Conservation (phyloP, 345 rosid species). For the Cardiospermum halicacabum region DNA sequence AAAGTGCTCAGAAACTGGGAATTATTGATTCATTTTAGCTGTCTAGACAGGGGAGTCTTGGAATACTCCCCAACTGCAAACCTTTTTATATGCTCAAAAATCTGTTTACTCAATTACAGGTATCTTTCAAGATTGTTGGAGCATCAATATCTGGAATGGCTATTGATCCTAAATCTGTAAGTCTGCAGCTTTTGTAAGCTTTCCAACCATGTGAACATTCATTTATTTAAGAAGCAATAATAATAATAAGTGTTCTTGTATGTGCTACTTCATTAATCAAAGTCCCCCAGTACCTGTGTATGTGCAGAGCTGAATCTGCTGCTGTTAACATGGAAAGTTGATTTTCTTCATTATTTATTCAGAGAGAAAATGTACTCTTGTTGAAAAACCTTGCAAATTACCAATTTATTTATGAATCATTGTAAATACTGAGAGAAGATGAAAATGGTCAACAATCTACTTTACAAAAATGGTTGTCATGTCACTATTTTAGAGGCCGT, state of each 20-base stretch:
- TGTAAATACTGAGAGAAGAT: too few species aligned
- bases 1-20: not conserved
- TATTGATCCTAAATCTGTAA: constrained; percentile 83
- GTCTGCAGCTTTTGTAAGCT: constrained; percentile 17
- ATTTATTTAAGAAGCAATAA: not conserved
- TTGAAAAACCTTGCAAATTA: not conserved
- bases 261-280: not conserved
- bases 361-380: too few species aligned
- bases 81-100: not conserved
- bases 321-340: not conserved
- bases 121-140: constrained; percentile 76
- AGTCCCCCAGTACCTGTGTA: not conserved
- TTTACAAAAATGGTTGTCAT: not conserved
- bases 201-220: not conserved
- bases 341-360: not conserved
- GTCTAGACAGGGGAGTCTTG: not conserved
- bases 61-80: not conserved
- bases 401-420: not conserved
- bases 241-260: not conserved
- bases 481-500: not conserved
- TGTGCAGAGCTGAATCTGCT: not conserved
- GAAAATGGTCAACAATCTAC: not conserved
- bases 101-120: constrained; percentile 36
- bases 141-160: constrained; percentile 79
- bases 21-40: not conserved